Base-by-base conservation (phyloP, 139 green algal species). In the Picochlorum sp. region DNA sequence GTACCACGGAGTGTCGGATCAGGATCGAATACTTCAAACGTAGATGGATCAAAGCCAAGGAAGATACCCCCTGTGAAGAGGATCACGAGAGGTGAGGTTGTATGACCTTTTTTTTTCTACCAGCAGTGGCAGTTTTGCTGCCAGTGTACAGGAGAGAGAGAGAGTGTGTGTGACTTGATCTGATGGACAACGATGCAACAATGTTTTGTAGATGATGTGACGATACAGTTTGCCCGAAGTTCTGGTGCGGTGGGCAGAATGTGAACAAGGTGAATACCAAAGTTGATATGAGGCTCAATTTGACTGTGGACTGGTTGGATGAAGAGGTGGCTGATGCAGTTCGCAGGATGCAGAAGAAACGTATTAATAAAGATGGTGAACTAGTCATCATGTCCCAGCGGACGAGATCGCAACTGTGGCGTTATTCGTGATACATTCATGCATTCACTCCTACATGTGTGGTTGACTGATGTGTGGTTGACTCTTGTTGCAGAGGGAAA, bases 251-350 rank as follows among this genome's bases (percentile, higher is more conserved):
- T 21, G 91, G 91, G 0, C 91, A 97, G 68, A 96, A 97, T 65
- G 88, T 95, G 13, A 96, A 95, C 83, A 96, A 95, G 70, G 81
- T 96, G 7, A 96, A 93, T 69, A 97, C 91, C 52, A 97, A 97
- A 75, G 91, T 96, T 45, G 91, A 97, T 68, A 96, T 97, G 87
- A 79, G 91, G 8, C 78, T 97, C 18, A 77, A 89, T 14, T 45
- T 97, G 7, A 65, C 72, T 8, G 70, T 69, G 16, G 69, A 72
- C 6, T 97, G 90, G 90, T 74, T 97, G 6, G 80, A 84, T 3
- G 74, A 89, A 1, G 83, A 90, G 49, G 75, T 92, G 8, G 81
- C 80, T 52, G 80, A 88, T 23, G 86, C 85, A 2, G 66, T 96
- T 18, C 63, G 76, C 20, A 63, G 61, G n/a, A 63, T 68, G 73